A percentile compares a stretch with the other conserved stretches of the same genome.
Evolutionary conservation across 140 eudicot species (phyloP).

Genomic region (Erigeron philadelphicus): DNA sequence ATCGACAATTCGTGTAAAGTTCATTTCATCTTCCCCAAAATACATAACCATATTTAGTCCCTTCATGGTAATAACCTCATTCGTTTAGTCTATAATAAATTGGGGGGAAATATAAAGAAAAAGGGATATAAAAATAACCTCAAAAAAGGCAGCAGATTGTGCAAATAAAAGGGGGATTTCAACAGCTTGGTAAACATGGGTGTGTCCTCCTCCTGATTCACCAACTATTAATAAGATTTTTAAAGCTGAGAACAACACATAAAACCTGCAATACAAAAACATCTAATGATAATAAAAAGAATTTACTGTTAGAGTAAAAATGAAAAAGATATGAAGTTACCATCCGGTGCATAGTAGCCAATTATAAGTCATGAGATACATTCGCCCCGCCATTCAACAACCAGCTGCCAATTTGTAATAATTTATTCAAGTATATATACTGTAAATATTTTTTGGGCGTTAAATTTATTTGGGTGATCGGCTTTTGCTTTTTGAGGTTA

Average conservation of each 20-base stretch:
- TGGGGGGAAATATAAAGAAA: background rate
- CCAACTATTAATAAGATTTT: slow-evolving; percentile 30
- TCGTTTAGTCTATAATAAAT: no score
- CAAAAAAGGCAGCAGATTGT: slow-evolving; percentile 72
- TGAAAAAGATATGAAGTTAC: slow-evolving; percentile 19
- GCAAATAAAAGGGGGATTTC: slow-evolving; percentile 56
- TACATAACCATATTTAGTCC: no score
- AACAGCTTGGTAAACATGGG: slow-evolving; percentile 58
- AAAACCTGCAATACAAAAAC: slow-evolving; percentile 36
- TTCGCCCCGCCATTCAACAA: slow-evolving; percentile 33
- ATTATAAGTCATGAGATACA: slow-evolving; percentile 52
- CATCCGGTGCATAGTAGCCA: slow-evolving; percentile 63
- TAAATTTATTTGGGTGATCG: no score
- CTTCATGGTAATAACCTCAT: no score
- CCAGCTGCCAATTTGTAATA: slow-evolving; percentile 29
- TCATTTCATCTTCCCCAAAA: no score
- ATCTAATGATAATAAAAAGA: no score
- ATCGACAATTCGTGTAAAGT: no score
- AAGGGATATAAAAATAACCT: slow-evolving; percentile 30
- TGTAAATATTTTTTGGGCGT: background rate
- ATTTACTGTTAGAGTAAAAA: no score
- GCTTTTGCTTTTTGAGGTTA: no score
- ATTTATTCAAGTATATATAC: background rate
- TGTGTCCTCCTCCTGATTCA: slow-evolving; percentile 30
- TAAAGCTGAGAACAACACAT: slow-evolving; percentile 50